Percentiles rank a stretch among this genome's conserved stretches.
These are phyloP conservation scores for Anisodus tanguticus DNA, from an alignment of 257 asterid genomes.

Conservation along the genomic window DNA sequence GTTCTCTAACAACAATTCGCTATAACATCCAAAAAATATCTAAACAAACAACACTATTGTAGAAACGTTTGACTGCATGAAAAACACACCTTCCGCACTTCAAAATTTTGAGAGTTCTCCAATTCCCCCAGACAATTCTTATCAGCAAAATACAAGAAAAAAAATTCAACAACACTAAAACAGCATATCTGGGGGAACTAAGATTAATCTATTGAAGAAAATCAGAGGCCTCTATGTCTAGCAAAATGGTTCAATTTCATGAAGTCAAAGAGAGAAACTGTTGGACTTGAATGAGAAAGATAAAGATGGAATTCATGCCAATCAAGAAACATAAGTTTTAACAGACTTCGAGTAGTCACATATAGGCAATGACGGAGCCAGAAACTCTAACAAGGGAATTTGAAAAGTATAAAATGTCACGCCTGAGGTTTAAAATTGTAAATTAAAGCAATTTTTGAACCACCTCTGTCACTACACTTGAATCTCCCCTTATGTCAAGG, in stretches of 20 bases:
- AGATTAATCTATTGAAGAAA: slow-evolving; percentile 6
- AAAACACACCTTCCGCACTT: neutral
- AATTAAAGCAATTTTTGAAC: neutral
- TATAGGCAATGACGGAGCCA: neutral
- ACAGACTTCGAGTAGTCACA: too few relatives aligned
- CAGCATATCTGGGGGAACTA: neutral
- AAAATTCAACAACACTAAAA: neutral
- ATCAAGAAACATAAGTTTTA: neutral
- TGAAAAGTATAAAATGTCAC: neutral
- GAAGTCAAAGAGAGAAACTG: neutral
- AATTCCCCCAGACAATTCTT: neutral
- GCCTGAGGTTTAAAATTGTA: neutral
- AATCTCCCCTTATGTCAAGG: neutral
- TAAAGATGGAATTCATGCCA: neutral
- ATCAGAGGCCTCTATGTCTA: neutral
- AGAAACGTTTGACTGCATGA: too few relatives aligned
- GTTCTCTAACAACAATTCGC: too few relatives aligned
- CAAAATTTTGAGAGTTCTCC: neutral
- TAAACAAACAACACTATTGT: too few relatives aligned
- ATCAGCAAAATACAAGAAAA: neutral
- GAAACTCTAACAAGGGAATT: neutral
- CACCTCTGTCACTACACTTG: neutral
- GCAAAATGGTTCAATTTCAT: neutral
- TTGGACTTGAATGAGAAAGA: neutral
- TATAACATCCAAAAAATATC: too few relatives aligned